Base-by-base conservation (phyloP, 176 grass and related monocot genomes). In the Aechmea fasciata region DNA sequence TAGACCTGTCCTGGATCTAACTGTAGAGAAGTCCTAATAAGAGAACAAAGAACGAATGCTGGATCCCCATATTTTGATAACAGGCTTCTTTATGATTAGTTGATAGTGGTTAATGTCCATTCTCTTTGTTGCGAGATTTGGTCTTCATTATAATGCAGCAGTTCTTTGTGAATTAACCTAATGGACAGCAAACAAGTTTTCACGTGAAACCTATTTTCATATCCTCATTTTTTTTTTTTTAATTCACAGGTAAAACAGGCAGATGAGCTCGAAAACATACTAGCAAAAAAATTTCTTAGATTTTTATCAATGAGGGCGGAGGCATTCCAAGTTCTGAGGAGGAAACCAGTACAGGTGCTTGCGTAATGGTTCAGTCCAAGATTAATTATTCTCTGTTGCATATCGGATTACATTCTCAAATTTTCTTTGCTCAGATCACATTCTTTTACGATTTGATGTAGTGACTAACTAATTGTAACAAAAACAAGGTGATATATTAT, bases 261-360 rank as follows among this genome's bases (percentile, higher is more conserved):
- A 57, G 93, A 96, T 85, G 93, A 96, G 66, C 82, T 96, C n/a
- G 93, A 96, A 76, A 96, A 96, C 62, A 96, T 96, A 71, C 93
- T 96, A 67, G 85, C 93, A 28, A 96, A 96, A 67, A 96, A 96
- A 49, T 92, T 96, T 3, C 93, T 96, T 71, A 75, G 93, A 61
- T 96, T 96, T 85, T 81, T 96, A 52, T 96, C 89, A 23, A 96
- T 96, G 93, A 92, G 89, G 49, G 93, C 93, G 15, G 93, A 96
- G 70, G 86, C 93, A 65, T 96, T 96, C 82, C 89, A 96, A 83
- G 93, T 92, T 47, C 73, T 96, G 80, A 83, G 93, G 64, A 96
- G 93, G 83, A 96, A 96, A 51, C 89, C 89, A 51, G 93, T 96
- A 64, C 93, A 96, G 93, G 93, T 96, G 75, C 72, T 69, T 15